Evolutionary conservation across 2,329 filamentous ascomycete genomes (phyloP).

Genomic region (Claviceps pusilla): DNA sequence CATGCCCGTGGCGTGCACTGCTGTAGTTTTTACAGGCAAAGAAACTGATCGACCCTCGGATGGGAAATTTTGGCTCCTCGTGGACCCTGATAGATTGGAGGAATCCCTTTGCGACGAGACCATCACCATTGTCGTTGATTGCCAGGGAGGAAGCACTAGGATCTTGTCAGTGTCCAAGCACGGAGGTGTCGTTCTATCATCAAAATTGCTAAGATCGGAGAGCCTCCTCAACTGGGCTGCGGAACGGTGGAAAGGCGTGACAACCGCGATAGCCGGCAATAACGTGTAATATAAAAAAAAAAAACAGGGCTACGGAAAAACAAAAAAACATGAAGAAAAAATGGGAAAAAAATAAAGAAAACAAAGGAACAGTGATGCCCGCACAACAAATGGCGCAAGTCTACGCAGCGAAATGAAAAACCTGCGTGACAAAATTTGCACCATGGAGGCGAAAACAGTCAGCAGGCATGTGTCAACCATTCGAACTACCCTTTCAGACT

Average conservation of each 20-base stretch:
- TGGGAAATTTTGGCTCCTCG: conserved; percentile 57
- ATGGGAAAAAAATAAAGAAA: not conserved
- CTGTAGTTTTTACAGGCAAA: conserved; percentile 59
- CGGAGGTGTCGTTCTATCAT: conserved; percentile 59
- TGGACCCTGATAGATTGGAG: conserved; percentile 82
- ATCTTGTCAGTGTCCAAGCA: conserved; percentile 67
- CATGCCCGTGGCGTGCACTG: conserved; percentile 62
- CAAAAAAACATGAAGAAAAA: conserved; percentile 1
- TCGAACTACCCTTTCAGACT: conserved; percentile 71
- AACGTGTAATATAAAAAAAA: not conserved
- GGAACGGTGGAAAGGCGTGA: conserved; percentile 22
- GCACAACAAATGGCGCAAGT: not conserved
- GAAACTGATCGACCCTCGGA: conserved; percentile 30
- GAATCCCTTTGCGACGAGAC: conserved; percentile 70
- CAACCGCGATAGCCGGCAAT: conserved; percentile 15
- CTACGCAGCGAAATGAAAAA: not conserved
- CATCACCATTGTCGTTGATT: conserved; percentile 71
- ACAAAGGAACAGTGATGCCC: not conserved
- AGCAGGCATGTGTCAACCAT: conserved; percentile 52
- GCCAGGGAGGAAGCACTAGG: conserved; percentile 33
- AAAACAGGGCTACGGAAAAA: conserved; percentile 10
- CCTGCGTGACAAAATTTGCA: not conserved
- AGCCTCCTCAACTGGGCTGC: conserved; percentile 30
- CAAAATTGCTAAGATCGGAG: conserved; percentile 48
- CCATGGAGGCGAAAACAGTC: not conserved